Evolutionary conservation across 352 stramenopile species (phyloP), one percentile per base, ranked within the genome.

Genomic region (Pythium coloratum): DNA sequence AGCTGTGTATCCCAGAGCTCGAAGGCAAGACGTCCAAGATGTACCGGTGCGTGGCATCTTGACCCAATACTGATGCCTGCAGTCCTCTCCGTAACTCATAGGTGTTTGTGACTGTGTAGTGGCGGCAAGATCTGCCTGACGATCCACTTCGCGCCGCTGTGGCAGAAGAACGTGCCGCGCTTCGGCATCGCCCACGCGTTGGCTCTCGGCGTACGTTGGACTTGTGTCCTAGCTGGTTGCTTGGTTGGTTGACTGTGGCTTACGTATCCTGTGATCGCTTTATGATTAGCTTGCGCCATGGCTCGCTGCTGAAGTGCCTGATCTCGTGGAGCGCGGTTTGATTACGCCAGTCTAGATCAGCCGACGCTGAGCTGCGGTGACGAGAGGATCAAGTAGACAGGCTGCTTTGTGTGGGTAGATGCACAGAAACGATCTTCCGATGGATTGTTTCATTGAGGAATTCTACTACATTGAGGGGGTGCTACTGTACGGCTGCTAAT

Each of bases 21-120:
- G 88, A 97, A 16, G 85, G 87, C 38, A 97, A 97, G 73, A 96
- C 89, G 28, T 88, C 87, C 70, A 97, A 97, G 76, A 97, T 97
- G 87, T 97, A 97, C 73, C 72, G 87, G 79, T 88, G 42, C 51
- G 73, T 4, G 14, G 3, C 20, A 24, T 24, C 20, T 24, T 24
- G 20, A 24, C 20, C 20, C 20, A 24, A 24, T 24, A 24, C 20
- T 24, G 20, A 24, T 24, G 20, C 20, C 20, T 24, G 20, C 20
- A 38, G 9, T 38, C 33, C 9, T 2, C 33, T 38, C 1, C 5
- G 33, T 6, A 38, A 10, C 33, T 38, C 9, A 38, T 10, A 6
- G 33, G 33, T 38, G 5, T 38, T 38, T 53, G 46, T 53, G 46
- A 36, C 49, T 55, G 8, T 36, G 3, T 32, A 88, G 79, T 12